Evolutionary conservation across 306 rosid genomes (phyloP).

Genomic region (Corylus heterophylla): DNA sequence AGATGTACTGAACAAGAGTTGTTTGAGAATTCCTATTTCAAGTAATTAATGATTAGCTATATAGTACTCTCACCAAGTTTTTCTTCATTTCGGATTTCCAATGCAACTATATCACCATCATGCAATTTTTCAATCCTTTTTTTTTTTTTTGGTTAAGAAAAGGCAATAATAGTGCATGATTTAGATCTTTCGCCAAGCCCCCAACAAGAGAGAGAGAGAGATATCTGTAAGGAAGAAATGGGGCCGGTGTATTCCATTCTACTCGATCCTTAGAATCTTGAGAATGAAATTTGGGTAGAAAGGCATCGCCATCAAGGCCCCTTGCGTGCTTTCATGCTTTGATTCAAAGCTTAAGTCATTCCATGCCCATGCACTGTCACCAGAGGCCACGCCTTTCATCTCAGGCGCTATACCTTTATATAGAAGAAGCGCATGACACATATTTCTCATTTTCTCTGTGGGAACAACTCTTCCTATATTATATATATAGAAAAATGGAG

Average conservation of each 20-base stretch:
- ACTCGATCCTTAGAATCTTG: conserved; percentile 30
- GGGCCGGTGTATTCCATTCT: not conserved
- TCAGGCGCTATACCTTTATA: conserved; percentile 33
- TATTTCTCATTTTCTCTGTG: conserved; percentile 29
- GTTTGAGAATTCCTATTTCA: not conserved
- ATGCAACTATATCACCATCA: too few species aligned
- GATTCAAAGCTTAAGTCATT: conserved; percentile 58
- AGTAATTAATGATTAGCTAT: not conserved
- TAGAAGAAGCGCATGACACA: conserved; percentile 37
- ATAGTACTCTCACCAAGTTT: not conserved
- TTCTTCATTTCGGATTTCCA: not conserved
- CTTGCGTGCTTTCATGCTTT: conserved; percentile 41
- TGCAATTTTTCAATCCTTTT: too few species aligned
- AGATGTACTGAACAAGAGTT: not conserved
- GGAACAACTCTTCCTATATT: conserved; percentile 1
- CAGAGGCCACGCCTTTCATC: conserved; percentile 48
- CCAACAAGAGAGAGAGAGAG: not conserved
- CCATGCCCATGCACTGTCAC: conserved; percentile 64
- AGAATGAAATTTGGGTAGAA: conserved; percentile 59
- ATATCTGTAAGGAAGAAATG: not conserved
- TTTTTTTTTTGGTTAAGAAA: too few species aligned
- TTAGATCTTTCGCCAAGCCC: not conserved
- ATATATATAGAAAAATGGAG: not conserved
- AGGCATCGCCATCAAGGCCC: conserved; percentile 51
- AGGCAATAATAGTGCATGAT: not conserved